A percentile compares a stretch with the other conserved stretches of the same genome.
These are phyloP conservation scores for Mycena metata DNA, from an alignment of 768 basidiomycete genomes.

Conservation along the genomic window DNA sequence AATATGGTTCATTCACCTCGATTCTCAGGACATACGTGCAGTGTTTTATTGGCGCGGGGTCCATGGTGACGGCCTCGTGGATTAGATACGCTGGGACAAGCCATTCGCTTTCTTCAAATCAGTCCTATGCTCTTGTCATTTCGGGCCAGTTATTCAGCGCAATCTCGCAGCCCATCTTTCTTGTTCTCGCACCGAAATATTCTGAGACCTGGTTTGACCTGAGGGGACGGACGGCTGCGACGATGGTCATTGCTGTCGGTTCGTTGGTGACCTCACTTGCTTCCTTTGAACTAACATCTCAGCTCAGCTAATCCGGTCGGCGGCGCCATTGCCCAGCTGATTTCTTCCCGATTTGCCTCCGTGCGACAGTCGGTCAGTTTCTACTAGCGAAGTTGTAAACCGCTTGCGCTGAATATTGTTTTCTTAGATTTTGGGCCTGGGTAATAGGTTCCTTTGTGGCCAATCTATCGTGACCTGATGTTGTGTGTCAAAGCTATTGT, in stretches of 20 bases:
- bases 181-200: constrained; percentile 82
- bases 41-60: constrained; percentile 71
- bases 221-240: constrained; percentile 81
- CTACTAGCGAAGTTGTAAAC: background rate
- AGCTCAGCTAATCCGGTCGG: constrained; percentile 86
- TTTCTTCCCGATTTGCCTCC: constrained; percentile 71
- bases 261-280: background rate
- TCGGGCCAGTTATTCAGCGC: constrained; percentile 75
- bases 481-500: constrained; percentile 74
- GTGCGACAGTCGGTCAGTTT: constrained; percentile 70
- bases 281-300: constrained; percentile 9
- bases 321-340: constrained; percentile 76
- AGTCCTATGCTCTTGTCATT: constrained; percentile 76
- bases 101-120: constrained; percentile 59
- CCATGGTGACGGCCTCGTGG: constrained; percentile 78
- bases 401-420: background rate
- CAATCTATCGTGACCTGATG: constrained; percentile 61
- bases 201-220: constrained; percentile 89
- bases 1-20: background rate
- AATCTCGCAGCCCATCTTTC: constrained; percentile 77
- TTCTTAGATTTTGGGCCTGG: constrained; percentile 14
- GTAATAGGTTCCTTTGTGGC: background rate
- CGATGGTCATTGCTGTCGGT: constrained; percentile 67
- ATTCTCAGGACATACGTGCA: constrained; percentile 42
- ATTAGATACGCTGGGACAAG: constrained; percentile 79